These are phyloP conservation scores for Penicillium sp. DNA, from an alignment of 2,329 filamentous ascomycete genomes.

Conservation along the genomic window DNA sequence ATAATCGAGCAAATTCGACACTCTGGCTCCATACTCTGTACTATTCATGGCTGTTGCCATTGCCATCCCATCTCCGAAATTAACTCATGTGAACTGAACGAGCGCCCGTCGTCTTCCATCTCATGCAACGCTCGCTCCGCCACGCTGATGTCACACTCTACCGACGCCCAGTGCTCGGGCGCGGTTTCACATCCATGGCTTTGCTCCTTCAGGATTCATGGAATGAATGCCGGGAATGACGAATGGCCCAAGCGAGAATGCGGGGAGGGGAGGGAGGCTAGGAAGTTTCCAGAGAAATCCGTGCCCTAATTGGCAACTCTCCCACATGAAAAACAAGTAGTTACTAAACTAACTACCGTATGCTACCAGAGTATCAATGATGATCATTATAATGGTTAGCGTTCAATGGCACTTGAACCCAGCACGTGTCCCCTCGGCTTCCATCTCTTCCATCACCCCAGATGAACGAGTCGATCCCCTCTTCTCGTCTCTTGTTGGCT, in stretches of 20 bases:
- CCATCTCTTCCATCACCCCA: background rate
- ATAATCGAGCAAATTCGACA: no score
- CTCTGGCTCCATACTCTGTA: no score
- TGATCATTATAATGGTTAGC: no score
- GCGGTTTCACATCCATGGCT: constrained; percentile 2
- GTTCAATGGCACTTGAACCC: no score
- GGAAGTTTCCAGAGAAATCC: background rate
- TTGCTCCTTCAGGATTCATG: constrained; percentile 1
- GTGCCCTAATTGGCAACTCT: background rate
- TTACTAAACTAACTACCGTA: no score
- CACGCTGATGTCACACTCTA: background rate
- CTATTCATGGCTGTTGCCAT: no score
- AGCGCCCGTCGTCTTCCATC: no score
- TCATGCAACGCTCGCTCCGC: constrained; percentile 5
- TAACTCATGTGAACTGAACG: no score
- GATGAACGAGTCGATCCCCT: background rate
- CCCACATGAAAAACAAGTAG: background rate
- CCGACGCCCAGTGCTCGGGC: constrained; percentile 1
- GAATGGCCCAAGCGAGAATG: constrained; percentile 6
- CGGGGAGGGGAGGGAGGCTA: constrained; percentile 4
- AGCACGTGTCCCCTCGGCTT: constrained; percentile 3
- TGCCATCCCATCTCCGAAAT: no score
- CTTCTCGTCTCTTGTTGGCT: background rate
- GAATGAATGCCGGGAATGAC: background rate
- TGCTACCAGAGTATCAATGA: background rate